phyloP scores from a whole-genome alignment of 148 eudicot genomes.

The Mesembryanthemum crystallinum region DNA sequence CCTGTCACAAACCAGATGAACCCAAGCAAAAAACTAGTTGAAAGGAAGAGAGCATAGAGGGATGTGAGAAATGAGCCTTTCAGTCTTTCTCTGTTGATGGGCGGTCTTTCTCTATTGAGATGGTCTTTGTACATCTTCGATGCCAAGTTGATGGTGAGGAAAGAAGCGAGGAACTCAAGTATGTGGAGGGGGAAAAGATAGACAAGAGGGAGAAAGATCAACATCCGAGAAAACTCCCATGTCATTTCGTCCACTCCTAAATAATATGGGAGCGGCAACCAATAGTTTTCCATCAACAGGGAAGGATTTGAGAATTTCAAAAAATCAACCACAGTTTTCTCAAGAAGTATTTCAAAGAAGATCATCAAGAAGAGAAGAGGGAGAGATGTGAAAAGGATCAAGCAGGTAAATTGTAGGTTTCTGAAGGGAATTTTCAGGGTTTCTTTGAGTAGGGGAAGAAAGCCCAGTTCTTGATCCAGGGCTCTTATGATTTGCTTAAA shows the following conservation, averaged over 20 bases:
- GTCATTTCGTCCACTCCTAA: not conserved
- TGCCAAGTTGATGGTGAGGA: conserved; percentile 22
- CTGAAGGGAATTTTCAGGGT: conserved; percentile 15
- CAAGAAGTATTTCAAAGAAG: conserved; percentile 20
- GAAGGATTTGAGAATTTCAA: conserved; percentile 1
- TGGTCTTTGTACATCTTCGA: conserved; percentile 16
- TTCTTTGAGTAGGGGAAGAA: conserved; percentile 19
- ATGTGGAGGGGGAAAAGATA: conserved; percentile 30
- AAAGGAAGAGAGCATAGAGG: conserved; percentile 11
- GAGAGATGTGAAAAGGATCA: conserved; percentile 22
- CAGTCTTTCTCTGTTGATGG: conserved; percentile 5
- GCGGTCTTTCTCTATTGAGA: too few species aligned
- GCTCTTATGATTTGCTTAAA: not conserved
- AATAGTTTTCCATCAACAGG: not conserved
- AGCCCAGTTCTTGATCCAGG: not conserved
- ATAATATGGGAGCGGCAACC: not conserved
- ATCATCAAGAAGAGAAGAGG: conserved; percentile 26
- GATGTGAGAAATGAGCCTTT: conserved; percentile 25
- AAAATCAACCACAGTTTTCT: conserved; percentile 12
- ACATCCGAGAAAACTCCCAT: conserved; percentile 3
- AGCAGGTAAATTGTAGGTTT: conserved; percentile 20
- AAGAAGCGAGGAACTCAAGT: conserved; percentile 12
- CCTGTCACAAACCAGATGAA: conserved; percentile 12
- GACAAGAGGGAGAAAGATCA: conserved; percentile 15
- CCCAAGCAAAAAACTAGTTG: conserved; percentile 17